phyloP scores from a whole-genome alignment of 306 rosid species.

The Argentina anserina region DNA sequence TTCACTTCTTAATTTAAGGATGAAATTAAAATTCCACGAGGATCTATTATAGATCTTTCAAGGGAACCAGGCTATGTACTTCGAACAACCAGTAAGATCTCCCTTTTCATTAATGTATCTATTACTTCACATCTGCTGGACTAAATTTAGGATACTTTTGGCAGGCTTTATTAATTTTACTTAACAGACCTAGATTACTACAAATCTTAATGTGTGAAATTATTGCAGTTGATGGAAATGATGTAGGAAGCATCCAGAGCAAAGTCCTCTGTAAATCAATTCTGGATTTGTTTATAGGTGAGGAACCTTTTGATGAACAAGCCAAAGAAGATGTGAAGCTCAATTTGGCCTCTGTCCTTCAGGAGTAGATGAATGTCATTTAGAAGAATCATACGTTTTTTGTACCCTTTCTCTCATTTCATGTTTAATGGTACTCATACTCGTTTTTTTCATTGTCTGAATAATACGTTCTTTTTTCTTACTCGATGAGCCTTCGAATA shows the following conservation, averaged over 20 bases:
- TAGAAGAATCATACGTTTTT: constrained; percentile 13
- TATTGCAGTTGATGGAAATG: constrained; percentile 82
- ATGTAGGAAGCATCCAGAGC: constrained; percentile 90
- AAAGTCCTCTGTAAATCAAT: constrained; percentile 67
- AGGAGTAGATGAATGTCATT: constrained; percentile 22
- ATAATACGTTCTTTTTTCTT: neutral
- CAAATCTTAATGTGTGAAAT: neutral
- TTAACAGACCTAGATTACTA: neutral
- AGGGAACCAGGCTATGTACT: constrained; percentile 72
- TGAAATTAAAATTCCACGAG: constrained; percentile 80
- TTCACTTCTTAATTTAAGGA: constrained; percentile 95
- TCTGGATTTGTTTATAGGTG: constrained; percentile 81
- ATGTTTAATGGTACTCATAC: neutral
- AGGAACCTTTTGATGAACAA: constrained; percentile 78
- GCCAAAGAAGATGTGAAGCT: constrained; percentile 79
- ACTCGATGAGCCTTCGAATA: neutral
- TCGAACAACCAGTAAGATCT: constrained; percentile 74
- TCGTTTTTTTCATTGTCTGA: neutral
- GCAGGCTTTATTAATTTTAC: neutral
- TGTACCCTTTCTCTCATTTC: constrained; percentile 6
- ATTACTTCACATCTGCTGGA: neutral
- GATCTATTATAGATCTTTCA: constrained; percentile 69
- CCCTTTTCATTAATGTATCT: neutral
- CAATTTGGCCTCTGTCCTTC: constrained; percentile 51
- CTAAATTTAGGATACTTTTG: neutral